These are phyloP conservation scores for Aspergillus ostianus DNA, from an alignment of 495 filamentous ascomycete genomes.

Conservation along the genomic window DNA sequence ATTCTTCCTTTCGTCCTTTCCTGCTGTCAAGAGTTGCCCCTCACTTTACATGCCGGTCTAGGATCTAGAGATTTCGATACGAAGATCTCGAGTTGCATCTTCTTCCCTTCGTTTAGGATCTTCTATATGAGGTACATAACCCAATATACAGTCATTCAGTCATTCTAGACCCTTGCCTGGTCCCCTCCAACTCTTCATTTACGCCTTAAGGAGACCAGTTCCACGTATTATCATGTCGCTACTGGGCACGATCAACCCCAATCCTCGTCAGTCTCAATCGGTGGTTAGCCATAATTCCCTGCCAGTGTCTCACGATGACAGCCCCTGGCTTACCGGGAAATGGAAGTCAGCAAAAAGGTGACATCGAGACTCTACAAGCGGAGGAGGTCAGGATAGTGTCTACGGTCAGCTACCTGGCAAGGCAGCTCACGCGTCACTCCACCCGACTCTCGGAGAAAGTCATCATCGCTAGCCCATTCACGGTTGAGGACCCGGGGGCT, in stretches of 20 bases:
- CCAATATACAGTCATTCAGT: no score
- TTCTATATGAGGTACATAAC: no score
- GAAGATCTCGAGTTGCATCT: not conserved
- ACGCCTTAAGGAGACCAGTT: not conserved
- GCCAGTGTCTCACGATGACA: not conserved
- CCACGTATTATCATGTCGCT: constrained; percentile 14
- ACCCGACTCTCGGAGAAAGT: constrained; percentile 18
- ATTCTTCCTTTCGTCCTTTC: not conserved
- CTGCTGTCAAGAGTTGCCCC: not conserved
- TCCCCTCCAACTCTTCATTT: not conserved
- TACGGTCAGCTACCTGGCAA: constrained; percentile 16
- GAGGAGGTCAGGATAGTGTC: constrained; percentile 15
- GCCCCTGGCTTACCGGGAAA: not conserved
- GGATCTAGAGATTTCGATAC: not conserved
- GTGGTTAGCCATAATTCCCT: constrained; percentile 21
- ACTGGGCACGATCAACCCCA: constrained; percentile 13
- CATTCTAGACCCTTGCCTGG: no score
- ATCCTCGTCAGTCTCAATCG: constrained; percentile 14
- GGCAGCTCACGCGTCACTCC: constrained; percentile 22
- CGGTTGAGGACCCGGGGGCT: constrained; percentile 19
- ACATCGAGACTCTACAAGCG: constrained; percentile 13
- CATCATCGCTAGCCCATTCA: constrained; percentile 21
- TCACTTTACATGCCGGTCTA: not conserved
- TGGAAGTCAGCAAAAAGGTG: not conserved
- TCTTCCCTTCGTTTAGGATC: not conserved